A percentile compares a stretch with the other conserved stretches of the same genome.
Evolutionary conservation across 345 rosid genomes (phyloP).

Genomic region (Populus ilicifolia): DNA sequence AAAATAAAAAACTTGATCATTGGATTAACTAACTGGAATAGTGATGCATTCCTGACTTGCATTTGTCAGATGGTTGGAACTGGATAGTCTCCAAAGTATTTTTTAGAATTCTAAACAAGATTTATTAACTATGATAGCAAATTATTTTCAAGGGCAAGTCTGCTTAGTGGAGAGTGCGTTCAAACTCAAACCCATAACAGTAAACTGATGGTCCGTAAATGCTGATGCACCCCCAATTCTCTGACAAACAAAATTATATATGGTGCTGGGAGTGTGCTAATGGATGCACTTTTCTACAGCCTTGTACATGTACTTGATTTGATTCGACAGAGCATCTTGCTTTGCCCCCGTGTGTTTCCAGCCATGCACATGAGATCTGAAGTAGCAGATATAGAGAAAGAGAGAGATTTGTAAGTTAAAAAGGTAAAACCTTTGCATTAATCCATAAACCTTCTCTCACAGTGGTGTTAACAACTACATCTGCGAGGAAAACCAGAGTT

Average conservation of each 20-base stretch:
- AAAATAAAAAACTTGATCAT: too few species aligned
- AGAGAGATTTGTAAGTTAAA: conserved; percentile 1
- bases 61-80: too few species aligned
- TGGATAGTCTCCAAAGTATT: too few species aligned
- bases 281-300: not conserved
- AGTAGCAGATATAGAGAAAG: not conserved
- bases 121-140: not conserved
- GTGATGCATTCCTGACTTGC: too few species aligned
- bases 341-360: not conserved
- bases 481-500: conserved; percentile 60
- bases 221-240: conserved; percentile 50
- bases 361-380: not conserved
- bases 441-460: conserved; percentile 54
- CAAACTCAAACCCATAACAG: not conserved
- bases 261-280: not conserved
- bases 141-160: not conserved
- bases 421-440: not conserved
- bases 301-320: not conserved
- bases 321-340: conserved; percentile 17
- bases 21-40: too few species aligned
- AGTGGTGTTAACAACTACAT: conserved; percentile 26
- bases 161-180: not conserved
- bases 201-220: conserved; percentile 38
- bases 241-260: conserved; percentile 46
- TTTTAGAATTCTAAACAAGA: too few species aligned